Evolutionary conservation across 2,329 filamentous ascomycete species (phyloP).

Genomic region (Botrytis medusae): DNA sequence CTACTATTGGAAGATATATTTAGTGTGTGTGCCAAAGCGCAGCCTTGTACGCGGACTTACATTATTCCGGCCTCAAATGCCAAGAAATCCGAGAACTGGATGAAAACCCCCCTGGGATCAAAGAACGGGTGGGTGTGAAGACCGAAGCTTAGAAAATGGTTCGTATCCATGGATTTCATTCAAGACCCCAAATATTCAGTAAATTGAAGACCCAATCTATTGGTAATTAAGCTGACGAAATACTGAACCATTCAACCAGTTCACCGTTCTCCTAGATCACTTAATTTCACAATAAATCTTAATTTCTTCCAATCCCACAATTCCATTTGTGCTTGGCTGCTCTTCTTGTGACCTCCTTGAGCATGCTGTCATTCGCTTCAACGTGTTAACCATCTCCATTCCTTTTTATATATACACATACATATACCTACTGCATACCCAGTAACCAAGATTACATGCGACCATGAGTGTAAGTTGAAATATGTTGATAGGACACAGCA

Average conservation of each 20-base stretch:
- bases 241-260: background rate
- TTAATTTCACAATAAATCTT: background rate
- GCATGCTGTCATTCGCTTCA: constrained; percentile 23
- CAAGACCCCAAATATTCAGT: background rate
- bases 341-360: constrained; percentile 18
- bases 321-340: constrained; percentile 6
- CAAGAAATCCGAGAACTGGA: background rate
- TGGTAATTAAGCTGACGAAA: background rate
- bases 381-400: constrained; percentile 6
- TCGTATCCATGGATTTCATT: background rate
- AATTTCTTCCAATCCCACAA: constrained; percentile 2
- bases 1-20: background rate
- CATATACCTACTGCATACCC: background rate
- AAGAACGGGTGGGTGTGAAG: background rate
- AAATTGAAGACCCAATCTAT: constrained; percentile 3
- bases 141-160: background rate
- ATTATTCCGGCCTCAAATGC: background rate
- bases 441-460: constrained; percentile 20
- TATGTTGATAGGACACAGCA: background rate
- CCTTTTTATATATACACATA: background rate
- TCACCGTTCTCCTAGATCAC: background rate
- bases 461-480: constrained; percentile 36
- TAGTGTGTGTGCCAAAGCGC: background rate
- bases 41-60: background rate
- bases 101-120: background rate